Base-by-base conservation (phyloP, 2,329 filamentous ascomycete genomes). In the Exophiala phaeomuriformis region DNA sequence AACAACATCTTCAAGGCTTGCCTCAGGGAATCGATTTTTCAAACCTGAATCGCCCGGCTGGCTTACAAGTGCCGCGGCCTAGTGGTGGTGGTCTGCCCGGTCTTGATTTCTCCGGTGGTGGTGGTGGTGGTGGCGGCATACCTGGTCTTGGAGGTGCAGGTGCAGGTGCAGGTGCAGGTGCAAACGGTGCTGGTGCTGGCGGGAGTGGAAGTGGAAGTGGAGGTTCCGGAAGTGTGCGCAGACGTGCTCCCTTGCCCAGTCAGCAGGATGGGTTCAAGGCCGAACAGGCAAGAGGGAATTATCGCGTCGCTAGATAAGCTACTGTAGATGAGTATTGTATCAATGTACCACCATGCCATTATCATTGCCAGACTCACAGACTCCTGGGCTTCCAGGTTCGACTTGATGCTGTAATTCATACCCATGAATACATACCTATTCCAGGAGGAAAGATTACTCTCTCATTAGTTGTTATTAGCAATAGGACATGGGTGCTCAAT, bases 181-280 rank as follows among this genome's bases (percentile, higher is more conserved):
- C 63, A 27, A 9, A 27, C 28, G 12, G 39, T 49, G 67, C 64
- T 53, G 74, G 65, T 59, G 40, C n/a, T 31, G 41, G 32, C 33
- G 46, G 46, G 29, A 45, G 44, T 33, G 37, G 10, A 7, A n/a
- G 35, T n/a, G 35, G 61, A 52, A 19, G 19, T 19, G 19, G 19
- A 19, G 19, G 19, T 19, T 19, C 19, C 19, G 67, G 36, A 52
- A 48, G 64, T 44, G 66, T 57, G 10, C 64, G 65, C 35, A 64
- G 82, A 61, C 73, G 84, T 56, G 87, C 79, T 4, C 88, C 87
- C 5, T 71, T 95, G 41, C 89, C 89, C 0, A 90, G 87, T 66
- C 89, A 94, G 70, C 82, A 87, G 65, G 89, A 93, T 67, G 90
- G 86, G 62, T 71, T 94, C 62, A 80, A 84, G 62, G 81, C 85